phyloP scores from a whole-genome alignment of 306 rosid species.

The Cicer judaicum region DNA sequence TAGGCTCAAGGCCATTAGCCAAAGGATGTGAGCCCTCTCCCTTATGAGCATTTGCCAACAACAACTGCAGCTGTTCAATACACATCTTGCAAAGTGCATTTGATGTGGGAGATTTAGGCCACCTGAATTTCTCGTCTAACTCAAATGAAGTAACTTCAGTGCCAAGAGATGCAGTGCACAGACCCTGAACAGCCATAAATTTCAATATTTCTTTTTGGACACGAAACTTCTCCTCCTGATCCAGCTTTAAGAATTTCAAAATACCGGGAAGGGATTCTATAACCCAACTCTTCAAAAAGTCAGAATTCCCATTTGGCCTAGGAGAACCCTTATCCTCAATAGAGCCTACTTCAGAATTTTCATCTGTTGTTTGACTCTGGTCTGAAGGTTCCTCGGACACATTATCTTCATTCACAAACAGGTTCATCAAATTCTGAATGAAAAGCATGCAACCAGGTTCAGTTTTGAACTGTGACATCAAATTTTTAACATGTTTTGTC shows the following conservation, averaged over 20 bases:
- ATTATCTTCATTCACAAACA: slow-evolving; percentile 87
- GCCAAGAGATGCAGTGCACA: slow-evolving; percentile 92
- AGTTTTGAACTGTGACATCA: slow-evolving; percentile 80
- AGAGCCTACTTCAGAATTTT: slow-evolving; percentile 89
- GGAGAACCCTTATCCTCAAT: slow-evolving; percentile 78
- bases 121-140: slow-evolving; percentile 82
- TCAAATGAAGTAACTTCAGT: slow-evolving; percentile 92
- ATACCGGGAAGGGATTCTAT: slow-evolving; percentile 83
- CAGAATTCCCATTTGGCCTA: slow-evolving; percentile 69
- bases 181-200: slow-evolving; percentile 92
- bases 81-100: slow-evolving; percentile 87
- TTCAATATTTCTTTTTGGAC: slow-evolving; percentile 84
- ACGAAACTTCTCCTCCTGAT: slow-evolving; percentile 65
- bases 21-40: slow-evolving; percentile 64
- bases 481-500: slow-evolving; percentile 75
- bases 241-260: slow-evolving; percentile 75
- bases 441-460: slow-evolving; percentile 88
- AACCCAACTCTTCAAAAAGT: slow-evolving; percentile 85
- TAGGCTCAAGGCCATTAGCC: slow-evolving; percentile 60
- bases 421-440: slow-evolving; percentile 73
- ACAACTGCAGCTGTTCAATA: slow-evolving; percentile 85
- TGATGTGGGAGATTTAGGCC: slow-evolving; percentile 91
- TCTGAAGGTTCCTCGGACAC: slow-evolving; percentile 92
- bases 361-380: slow-evolving; percentile 98
- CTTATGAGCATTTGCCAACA: slow-evolving; percentile 82